Percentiles rank a stretch among this genome's conserved stretches.
Conservation (phyloP, 306 rosid genomes). For the Senna siamea region DNA sequence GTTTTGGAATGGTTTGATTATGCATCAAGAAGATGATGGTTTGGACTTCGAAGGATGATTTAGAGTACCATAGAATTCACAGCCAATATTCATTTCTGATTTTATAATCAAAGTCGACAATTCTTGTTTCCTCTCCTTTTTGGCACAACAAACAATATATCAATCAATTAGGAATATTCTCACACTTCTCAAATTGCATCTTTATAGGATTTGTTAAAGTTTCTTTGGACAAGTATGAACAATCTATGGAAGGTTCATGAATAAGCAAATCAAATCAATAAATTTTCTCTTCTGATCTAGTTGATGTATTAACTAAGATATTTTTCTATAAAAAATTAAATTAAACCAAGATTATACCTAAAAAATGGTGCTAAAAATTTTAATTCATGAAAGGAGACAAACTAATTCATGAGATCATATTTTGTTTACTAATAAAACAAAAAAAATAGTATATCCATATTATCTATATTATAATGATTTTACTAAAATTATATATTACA, state of each 20-base stretch:
- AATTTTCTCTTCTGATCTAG: conserved; percentile 1
- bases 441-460: no score
- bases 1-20: no score
- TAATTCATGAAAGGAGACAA: not conserved
- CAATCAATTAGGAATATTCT: conserved; percentile 26
- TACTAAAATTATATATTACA: no score
- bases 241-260: conserved; percentile 32
- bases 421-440: not conserved
- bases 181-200: not conserved
- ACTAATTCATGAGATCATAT: not conserved
- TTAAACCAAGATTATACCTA: not conserved
- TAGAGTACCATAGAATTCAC: no score
- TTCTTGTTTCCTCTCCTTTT: not conserved
- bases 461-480: no score
- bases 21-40: no score
- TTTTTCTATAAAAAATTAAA: not conserved
- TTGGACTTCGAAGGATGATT: no score
- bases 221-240: not conserved
- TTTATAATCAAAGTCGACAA: conserved; percentile 13
- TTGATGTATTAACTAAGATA: conserved; percentile 26
- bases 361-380: not conserved
- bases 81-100: no score
- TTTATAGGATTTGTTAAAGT: not conserved
- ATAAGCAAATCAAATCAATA: not conserved
- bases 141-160: not conserved